phyloP scores from a whole-genome alignment of 495 filamentous ascomycete genomes.

The Penicilliopsis zonata region DNA sequence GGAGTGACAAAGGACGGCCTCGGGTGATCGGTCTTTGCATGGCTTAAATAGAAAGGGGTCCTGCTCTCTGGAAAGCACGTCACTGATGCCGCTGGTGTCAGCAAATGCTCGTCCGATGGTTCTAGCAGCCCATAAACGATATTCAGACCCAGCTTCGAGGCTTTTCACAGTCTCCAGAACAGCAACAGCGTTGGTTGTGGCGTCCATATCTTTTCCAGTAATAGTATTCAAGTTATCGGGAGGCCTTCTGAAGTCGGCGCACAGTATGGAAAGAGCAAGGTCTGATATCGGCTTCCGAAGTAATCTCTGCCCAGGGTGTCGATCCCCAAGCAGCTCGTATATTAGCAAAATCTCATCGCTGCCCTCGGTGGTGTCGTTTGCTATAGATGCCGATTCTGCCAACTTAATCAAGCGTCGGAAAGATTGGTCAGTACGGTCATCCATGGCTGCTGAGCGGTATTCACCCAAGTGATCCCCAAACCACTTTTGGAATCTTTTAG shows the following conservation, averaged over 20 bases:
- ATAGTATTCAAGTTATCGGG: constrained; percentile 44
- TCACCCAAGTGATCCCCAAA: constrained; percentile 47
- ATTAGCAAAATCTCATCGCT: constrained; percentile 64
- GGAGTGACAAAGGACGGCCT: constrained; percentile 19
- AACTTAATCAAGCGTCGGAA: constrained; percentile 55
- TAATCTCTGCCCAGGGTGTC: constrained; percentile 43
- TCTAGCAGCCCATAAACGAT: constrained; percentile 71
- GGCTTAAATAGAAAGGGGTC: constrained; percentile 15
- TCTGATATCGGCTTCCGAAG: constrained; percentile 57
- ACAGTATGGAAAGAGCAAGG: constrained; percentile 61
- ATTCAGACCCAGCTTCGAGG: constrained; percentile 47
- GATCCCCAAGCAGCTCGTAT: constrained; percentile 61
- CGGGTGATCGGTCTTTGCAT: neutral
- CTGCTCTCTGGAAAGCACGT: constrained; percentile 29
- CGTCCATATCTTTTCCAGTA: constrained; percentile 47
- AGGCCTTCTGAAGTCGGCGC: constrained; percentile 53
- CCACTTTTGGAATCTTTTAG: constrained; percentile 58
- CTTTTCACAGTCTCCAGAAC: constrained; percentile 65
- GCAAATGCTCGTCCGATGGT: constrained; percentile 79
- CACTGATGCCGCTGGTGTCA: constrained; percentile 49
- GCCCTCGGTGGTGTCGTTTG: constrained; percentile 46
- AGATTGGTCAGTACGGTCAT: constrained; percentile 29
- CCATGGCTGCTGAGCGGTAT: constrained; percentile 40
- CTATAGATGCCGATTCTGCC: constrained; percentile 42
- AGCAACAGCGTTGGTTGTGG: constrained; percentile 44